Percentiles rank a stretch among this genome's conserved stretches.
phyloP scores from a whole-genome alignment of 1,139 yeast genomes.

The Debaryomycetaceae sp. region DNA sequence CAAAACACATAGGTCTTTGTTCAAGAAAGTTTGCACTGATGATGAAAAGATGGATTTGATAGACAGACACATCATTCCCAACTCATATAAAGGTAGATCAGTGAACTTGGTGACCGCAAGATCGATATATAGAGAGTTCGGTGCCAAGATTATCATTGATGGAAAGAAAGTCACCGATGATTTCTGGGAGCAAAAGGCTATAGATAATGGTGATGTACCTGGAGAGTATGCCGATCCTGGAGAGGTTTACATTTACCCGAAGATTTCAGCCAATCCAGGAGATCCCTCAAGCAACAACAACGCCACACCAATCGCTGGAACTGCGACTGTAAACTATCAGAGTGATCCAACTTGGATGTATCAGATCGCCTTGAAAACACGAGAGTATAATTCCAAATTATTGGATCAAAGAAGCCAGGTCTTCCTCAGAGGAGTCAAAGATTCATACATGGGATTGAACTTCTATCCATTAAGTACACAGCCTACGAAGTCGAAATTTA shows the following conservation, averaged over 20 bases:
- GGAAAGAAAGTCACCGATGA: constrained; percentile 86
- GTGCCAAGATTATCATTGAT: constrained; percentile 75
- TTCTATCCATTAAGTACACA: constrained; percentile 78
- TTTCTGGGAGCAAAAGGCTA: constrained; percentile 76
- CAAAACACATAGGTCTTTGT: constrained; percentile 74
- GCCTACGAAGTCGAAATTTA: constrained; percentile 44
- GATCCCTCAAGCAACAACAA: constrained; percentile 15
- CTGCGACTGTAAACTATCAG: constrained; percentile 42
- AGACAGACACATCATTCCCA: constrained; percentile 78
- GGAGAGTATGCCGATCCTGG: constrained; percentile 82
- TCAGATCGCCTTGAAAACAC: constrained; percentile 76
- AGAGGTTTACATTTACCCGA: constrained; percentile 32
- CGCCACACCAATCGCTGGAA: constrained; percentile 36
- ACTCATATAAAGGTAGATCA: constrained; percentile 85
- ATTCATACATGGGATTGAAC: constrained; percentile 75
- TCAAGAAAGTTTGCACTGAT: constrained; percentile 71
- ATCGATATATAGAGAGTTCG: constrained; percentile 87
- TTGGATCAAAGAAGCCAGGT: constrained; percentile 57
- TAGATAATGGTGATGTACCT: constrained; percentile 67
- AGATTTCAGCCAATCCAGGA: constrained; percentile 16
- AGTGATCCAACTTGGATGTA: constrained; percentile 83
- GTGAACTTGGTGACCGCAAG: constrained; percentile 91
- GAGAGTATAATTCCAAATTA: constrained; percentile 63
- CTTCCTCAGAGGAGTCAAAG: constrained; percentile 61
- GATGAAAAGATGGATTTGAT: constrained; percentile 83